Conservation (phyloP, 441 rosid genomes). For the Gossypium lobatum region DNA sequence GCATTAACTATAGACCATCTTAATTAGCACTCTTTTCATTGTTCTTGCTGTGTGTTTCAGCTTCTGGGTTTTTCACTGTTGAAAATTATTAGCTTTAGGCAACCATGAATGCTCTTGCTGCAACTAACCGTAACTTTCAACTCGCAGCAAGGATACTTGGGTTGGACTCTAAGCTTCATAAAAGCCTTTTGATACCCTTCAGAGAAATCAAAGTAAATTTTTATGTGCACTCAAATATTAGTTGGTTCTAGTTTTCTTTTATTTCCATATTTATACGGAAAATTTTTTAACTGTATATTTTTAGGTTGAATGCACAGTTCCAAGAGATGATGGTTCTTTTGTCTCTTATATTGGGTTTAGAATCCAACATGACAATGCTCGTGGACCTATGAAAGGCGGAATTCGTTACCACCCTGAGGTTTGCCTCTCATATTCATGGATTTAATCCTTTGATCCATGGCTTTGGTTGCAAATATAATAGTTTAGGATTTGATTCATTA, state of each 20-base stretch:
- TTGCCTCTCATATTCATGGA: background rate
- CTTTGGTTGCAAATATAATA: background rate
- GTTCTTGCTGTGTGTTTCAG: background rate
- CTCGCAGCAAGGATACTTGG: conserved; percentile 48
- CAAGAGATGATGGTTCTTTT: conserved; percentile 39
- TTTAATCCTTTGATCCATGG: background rate
- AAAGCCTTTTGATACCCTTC: conserved; percentile 47
- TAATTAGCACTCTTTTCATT: background rate
- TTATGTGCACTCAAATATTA: background rate
- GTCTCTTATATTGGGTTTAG: conserved; percentile 40
- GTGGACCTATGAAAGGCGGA: conserved; percentile 47
- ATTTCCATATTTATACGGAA: background rate
- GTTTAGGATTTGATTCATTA: background rate
- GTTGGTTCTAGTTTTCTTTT: background rate
- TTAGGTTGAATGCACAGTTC: conserved; percentile 42
- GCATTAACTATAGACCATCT: background rate
- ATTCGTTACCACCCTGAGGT: conserved; percentile 45
- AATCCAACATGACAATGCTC: conserved; percentile 41
- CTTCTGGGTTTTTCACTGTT: background rate
- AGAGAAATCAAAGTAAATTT: conserved; percentile 46
- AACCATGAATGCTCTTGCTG: conserved; percentile 50
- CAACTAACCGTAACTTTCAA: conserved; percentile 49
- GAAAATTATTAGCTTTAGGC: background rate
- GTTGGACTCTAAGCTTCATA: conserved; percentile 45
- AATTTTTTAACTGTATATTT: background rate